phyloP scores from a whole-genome alignment of 208 protist genomes.

The Paratrypanosoma confusum region DNA sequence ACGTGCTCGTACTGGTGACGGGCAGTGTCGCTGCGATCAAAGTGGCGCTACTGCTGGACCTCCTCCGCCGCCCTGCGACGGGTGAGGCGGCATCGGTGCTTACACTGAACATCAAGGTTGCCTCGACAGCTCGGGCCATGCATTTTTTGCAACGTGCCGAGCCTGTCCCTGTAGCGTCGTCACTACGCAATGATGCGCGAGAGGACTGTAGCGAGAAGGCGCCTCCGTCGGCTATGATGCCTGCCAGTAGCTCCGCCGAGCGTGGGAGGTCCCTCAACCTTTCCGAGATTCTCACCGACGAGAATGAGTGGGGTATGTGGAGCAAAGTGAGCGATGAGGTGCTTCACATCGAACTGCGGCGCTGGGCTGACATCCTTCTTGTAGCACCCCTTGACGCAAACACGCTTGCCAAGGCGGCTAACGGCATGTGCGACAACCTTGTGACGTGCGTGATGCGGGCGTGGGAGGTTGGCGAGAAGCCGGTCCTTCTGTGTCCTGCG shows the following conservation, averaged over 20 bases:
- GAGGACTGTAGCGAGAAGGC: background rate
- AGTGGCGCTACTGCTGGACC: constrained; percentile 64
- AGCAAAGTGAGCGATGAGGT: constrained; percentile 78
- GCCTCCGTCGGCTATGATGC: background rate
- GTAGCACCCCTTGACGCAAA: constrained; percentile 96
- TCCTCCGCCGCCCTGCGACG: constrained; percentile 20
- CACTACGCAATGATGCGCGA: background rate
- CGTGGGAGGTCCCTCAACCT: too few relatives aligned
- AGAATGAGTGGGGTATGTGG: constrained; percentile 76
- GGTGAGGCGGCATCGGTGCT: too few relatives aligned
- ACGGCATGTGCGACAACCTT: constrained; percentile 93
- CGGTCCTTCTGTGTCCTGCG: constrained; percentile 93
- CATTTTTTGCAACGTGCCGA: constrained; percentile 67
- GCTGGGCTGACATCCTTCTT: constrained; percentile 93
- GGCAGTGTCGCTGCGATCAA: constrained; percentile 87
- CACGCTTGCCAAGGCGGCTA: constrained; percentile 92
- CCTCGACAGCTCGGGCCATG: constrained; percentile 61
- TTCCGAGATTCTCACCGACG: constrained; percentile 80
- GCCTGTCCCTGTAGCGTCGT: constrained; percentile 48
- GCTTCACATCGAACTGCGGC: constrained; percentile 89
- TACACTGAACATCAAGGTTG: constrained; percentile 49
- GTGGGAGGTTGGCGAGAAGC: constrained; percentile 88
- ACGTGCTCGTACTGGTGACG: constrained; percentile 72
- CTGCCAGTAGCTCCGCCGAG: too few relatives aligned
- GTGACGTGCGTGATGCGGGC: constrained; percentile 92